Conservation (phyloP, 2,329 filamentous ascomycete genomes). For the Arthrobotrys iridis region DNA sequence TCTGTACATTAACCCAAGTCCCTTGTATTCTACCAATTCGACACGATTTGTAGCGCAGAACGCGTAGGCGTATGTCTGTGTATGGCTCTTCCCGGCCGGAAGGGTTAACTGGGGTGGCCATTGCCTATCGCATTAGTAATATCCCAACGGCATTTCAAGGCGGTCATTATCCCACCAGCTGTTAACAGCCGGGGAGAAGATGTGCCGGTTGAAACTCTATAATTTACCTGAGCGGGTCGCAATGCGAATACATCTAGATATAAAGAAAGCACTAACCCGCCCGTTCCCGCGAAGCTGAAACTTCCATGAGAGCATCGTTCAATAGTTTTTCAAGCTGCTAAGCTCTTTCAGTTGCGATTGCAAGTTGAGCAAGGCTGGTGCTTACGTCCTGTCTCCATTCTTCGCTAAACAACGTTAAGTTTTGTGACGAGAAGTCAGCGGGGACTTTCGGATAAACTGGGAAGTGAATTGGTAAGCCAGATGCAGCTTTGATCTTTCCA, state of each 20-base stretch:
- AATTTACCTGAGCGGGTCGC: not conserved
- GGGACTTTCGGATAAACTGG: constrained; percentile 35
- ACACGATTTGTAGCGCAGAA: too few species aligned
- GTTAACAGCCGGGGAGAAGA: not conserved
- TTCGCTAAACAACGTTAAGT: not conserved
- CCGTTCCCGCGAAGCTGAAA: not conserved
- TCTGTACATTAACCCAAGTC: too few species aligned
- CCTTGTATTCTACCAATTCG: too few species aligned
- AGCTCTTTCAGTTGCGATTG: not conserved
- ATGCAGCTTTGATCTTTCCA: not conserved
- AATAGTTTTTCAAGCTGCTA: not conserved
- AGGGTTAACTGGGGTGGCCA: too few species aligned
- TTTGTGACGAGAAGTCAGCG: not conserved
- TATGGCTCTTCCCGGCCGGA: too few species aligned
- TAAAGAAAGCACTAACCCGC: not conserved
- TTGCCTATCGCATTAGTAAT: not conserved
- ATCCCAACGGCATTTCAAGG: not conserved
- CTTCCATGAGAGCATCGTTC: too few species aligned
- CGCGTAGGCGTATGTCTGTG: too few species aligned
- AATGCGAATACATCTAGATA: too few species aligned
- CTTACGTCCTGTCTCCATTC: not conserved
- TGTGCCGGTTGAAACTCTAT: not conserved
- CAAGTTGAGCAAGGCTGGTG: not conserved
- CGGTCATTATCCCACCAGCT: not conserved
- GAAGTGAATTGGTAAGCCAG: constrained; percentile 37